Percentiles rank a stretch among this genome's conserved stretches.
Conservation (phyloP, 2,329 filamentous ascomycete species). For the Fonsecaea erecta region DNA sequence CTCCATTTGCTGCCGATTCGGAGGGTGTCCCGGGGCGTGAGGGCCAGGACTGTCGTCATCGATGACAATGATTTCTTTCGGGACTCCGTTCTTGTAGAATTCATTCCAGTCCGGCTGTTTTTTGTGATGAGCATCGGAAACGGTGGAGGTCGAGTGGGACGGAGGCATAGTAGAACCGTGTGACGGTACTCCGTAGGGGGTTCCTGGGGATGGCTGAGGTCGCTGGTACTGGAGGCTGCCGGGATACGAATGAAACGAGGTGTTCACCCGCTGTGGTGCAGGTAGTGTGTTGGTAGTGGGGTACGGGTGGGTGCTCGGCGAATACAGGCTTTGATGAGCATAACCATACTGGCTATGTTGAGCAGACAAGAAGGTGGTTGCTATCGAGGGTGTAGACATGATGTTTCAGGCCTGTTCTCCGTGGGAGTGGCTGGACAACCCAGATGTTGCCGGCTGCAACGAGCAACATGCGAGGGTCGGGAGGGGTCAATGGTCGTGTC, state of each 20-base stretch:
- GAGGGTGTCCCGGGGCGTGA: slow-evolving; percentile 39
- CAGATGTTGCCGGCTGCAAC: slow-evolving; percentile 24
- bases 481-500: neutral
- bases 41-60: slow-evolving; percentile 68
- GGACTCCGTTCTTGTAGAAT: slow-evolving; percentile 82
- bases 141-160: slow-evolving; percentile 46
- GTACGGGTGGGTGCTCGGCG: slow-evolving; percentile 56
- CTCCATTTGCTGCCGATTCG: slow-evolving; percentile 38
- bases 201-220: slow-evolving; percentile 32
- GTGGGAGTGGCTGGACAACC: slow-evolving; percentile 31
- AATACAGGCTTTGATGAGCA: slow-evolving; percentile 61
- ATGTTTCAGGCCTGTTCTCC: slow-evolving; percentile 23
- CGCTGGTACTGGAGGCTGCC: slow-evolving; percentile 41
- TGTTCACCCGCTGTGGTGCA: slow-evolving; percentile 48
- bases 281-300: slow-evolving; percentile 52
- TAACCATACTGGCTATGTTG: slow-evolving; percentile 69
- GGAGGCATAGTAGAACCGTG: slow-evolving; percentile 45
- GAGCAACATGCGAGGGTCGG: slow-evolving; percentile 27
- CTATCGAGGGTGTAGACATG: slow-evolving; percentile 84
- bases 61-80: slow-evolving; percentile 85
- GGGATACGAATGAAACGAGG: slow-evolving; percentile 49
- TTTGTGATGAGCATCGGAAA: slow-evolving; percentile 48
- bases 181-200: slow-evolving; percentile 43
- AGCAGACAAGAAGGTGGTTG: slow-evolving; percentile 72
- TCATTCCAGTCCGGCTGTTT: slow-evolving; percentile 73